Evolutionary conservation across 345 rosid species (phyloP), one percentile per base, ranked within the genome.

Genomic region (Euphorbia lathyris): DNA sequence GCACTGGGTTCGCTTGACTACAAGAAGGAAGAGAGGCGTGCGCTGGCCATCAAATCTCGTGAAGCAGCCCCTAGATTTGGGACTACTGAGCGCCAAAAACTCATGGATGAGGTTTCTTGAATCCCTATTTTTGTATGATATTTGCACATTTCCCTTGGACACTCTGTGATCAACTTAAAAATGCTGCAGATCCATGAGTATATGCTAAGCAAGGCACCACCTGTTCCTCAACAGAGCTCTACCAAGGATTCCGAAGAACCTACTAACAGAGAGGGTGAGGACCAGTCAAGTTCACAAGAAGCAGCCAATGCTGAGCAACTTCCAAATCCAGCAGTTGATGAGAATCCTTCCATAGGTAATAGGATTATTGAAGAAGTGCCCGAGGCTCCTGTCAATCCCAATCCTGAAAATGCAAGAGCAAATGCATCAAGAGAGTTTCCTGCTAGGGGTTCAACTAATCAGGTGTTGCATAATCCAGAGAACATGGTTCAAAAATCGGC

Each of bases 1-100:
- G 99, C 98, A 26, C 74, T 95, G 73, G 99, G 98, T 45, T 92
- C 99, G 1, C 84, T 92, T 51, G 99, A 95, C 83, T 90, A 88
- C 74, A 88, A 88, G 74, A 88, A 92, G 79, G 97, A 90, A 74
- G 99, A 95, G 79, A 83, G 94, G 68, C 92, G 66, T 63, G 66
- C 77, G n/a, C 86, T 95, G 62, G 97, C 98, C 29, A 67, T 86
- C 63, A 95, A 90, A 83, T 92, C 99, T 77, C 97, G 98, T 58
- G 94, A 88, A 71, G 77, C 87, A 58, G 86, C 93, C 26, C 99
- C 98, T 25, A 84, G 78, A 78, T 83, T 79, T 48, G 92, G 98
- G 52, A 88, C 81, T 67, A 68, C 90, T 59, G 98, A 90, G 38
- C 96, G 99, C 27, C 99, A 95, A 74, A 90, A 80, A 50, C 79